Evolutionary conservation across 129 eudicot genomes (phyloP), one percentile per base, ranked within the genome.

Genomic region (Smallanthus sonchifolius): DNA sequence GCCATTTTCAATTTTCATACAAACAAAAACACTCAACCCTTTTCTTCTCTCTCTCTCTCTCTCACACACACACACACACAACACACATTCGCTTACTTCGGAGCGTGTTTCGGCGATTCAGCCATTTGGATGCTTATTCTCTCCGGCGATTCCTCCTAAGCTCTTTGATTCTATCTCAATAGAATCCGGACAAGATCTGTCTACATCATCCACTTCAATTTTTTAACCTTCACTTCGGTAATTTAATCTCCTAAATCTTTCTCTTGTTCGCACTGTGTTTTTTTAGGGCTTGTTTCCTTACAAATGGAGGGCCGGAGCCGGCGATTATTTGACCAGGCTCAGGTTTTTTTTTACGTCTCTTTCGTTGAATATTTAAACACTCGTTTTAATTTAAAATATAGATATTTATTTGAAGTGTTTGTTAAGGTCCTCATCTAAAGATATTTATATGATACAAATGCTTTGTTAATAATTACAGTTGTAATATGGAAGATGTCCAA

Each of bases 231-330:
- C 63, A 55, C 65, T 52, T 62, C 66, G 83, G 83, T 65, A 73
- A 34, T 64, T 30, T 11, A 37, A 20, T 65, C 74, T 30, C 8
- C 60, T 59, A 3, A 44, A 34, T 39, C 72, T 17, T 37, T 59
- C 42, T 34, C 52, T 61, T 67, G 38, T 67, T 69, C 65, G 54
- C 37, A 47, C 75, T 79, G 49, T 15, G 6, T 68, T 70, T 56
- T 80, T 70, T 56, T 80, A 80, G 76, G 76, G 71, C 4, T 80
- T 74, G 0, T 34, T 14, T 64, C 48, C 28, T 49, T 54, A 72
- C 0, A 48, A 44, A 10, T 80, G 70, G 75, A 74, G 47, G 14
- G 77, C 84, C 84, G 84, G 84, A 51, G 80, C 77, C 81, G 80
- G 77, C 76, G 67, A 37, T 63, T 28, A 37, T 70, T 38, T 75